Evolutionary conservation across 306 rosid genomes (phyloP), one percentile per base, ranked within the genome.

Genomic region (Lablab purpureus): DNA sequence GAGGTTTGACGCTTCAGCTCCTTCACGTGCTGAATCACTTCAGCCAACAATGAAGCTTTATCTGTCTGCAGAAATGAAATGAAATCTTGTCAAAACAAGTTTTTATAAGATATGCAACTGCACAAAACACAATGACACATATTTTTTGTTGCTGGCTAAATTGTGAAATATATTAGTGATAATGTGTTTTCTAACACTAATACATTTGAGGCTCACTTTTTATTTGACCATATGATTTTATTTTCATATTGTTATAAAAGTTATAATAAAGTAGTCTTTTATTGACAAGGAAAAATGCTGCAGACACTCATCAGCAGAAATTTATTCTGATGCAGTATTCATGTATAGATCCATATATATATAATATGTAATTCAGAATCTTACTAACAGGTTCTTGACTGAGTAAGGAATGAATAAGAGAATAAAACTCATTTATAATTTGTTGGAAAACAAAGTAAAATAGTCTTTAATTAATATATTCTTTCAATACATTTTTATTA

Each of bases 11-110:
- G 89, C 80, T 94, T 94, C 46, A 94, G 87, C 81, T 91, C 97
- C 82, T 91, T 94, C 65, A 94, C 94, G 52, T 91, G 98, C 54
- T 94, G 91, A 47, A 94, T 94, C 67, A 94, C 98, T 78, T 94
- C 98, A 0, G 97, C 98, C 0, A 94, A 68, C 45, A 94, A 74
- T 1, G 98, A 94, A 28, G 98, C 98, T 74, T 94, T 94, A 82
- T 94, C 98, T 50, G 98, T 94, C 98, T 93, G 43, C 37, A 78
- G 60, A 0, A 23, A 23, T 27, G 19, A 9, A 47, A 19, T 8
- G 5, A 18, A 40, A 19, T 36, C 3, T 37, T 19, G 49, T 37
- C n/a, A 37, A 6, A 12, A 4, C 34, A 19, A 51, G 28, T 36
- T 36, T 36, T 36, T 36, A 36, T 36, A 37, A 37, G 43, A 37